Percentiles rank a stretch among this genome's conserved stretches.
phyloP scores from a whole-genome alignment of 1,284 basidiomycete species.

The Pascua sp. region DNA sequence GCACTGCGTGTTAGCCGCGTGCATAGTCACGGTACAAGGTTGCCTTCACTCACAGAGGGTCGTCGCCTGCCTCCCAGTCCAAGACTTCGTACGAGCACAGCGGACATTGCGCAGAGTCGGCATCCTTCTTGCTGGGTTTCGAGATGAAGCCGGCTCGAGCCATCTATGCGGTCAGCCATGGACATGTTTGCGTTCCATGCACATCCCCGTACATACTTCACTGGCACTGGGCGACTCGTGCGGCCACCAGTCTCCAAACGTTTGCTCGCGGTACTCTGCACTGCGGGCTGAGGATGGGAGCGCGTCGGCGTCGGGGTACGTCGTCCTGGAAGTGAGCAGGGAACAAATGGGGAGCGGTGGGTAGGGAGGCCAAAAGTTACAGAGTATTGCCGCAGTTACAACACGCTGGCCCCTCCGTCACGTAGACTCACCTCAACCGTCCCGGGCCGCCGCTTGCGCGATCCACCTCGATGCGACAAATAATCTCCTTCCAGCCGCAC shows the following conservation, averaged over 20 bases:
- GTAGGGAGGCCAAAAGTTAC: too few relatives aligned
- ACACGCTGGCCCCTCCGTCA: too few relatives aligned
- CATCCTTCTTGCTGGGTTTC: slow-evolving; percentile 60
- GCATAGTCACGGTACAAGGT: not conserved
- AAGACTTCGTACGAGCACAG: slow-evolving; percentile 70
- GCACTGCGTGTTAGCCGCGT: slow-evolving; percentile 26
- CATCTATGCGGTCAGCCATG: slow-evolving; percentile 56
- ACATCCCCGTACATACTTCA: slow-evolving; percentile 54
- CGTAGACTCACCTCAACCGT: slow-evolving; percentile 7
- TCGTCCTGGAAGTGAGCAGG: slow-evolving; percentile 51
- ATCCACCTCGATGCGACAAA: slow-evolving; percentile 60
- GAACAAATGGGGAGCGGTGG: too few relatives aligned
- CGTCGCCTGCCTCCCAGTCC: slow-evolving; percentile 75
- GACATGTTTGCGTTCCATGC: too few relatives aligned
- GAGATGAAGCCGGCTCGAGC: slow-evolving; percentile 77
- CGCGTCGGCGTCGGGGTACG: slow-evolving; percentile 58
- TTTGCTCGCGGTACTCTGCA: slow-evolving; percentile 65
- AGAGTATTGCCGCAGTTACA: too few relatives aligned
- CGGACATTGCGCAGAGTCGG: slow-evolving; percentile 69
- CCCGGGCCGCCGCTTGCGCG: slow-evolving; percentile 17
- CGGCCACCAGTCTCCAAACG: slow-evolving; percentile 68
- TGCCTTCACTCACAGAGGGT: slow-evolving; percentile 57
- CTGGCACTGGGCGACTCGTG: slow-evolving; percentile 67
- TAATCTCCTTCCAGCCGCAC: slow-evolving; percentile 71
- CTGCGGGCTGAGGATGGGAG: slow-evolving; percentile 64